A percentile compares a stretch with the other conserved stretches of the same genome.
phyloP scores from a whole-genome alignment of 2,329 filamentous ascomycete genomes.

The Scytalidium sp. region DNA sequence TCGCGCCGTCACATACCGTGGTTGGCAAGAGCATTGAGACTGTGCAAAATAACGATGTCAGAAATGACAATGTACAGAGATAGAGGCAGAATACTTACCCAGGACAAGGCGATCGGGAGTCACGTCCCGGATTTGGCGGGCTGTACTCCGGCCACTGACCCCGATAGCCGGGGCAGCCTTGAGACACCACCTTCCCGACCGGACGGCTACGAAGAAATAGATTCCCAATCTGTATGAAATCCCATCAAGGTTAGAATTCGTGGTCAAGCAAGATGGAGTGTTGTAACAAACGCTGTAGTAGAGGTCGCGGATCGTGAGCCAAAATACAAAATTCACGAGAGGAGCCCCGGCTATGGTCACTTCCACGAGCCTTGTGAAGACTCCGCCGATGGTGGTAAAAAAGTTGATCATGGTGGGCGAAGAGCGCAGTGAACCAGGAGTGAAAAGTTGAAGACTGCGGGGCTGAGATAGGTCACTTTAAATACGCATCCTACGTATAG shows the following conservation, averaged over 20 bases:
- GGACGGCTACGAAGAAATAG: background rate
- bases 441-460: no score
- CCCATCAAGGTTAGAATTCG: background rate
- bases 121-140: background rate
- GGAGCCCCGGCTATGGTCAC: background rate
- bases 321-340: background rate
- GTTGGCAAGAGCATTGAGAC: conserved; percentile 1
- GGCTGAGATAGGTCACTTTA: no score
- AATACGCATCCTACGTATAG: no score
- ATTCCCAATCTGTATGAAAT: background rate
- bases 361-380: background rate
- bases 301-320: background rate
- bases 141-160: background rate
- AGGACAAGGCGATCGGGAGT: background rate
- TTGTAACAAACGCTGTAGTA: background rate
- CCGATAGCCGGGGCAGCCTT: background rate
- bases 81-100: background rate
- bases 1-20: background rate
- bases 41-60: background rate
- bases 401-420: background rate
- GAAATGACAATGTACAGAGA: background rate
- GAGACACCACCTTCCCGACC: background rate
- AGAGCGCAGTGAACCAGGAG: no score
- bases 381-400: background rate
- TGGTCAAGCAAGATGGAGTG: background rate